A percentile compares a stretch with the other conserved stretches of the same genome.
Conservation (phyloP, 371 early-diverging fungal genomes). For the Nematocida sp. region DNA sequence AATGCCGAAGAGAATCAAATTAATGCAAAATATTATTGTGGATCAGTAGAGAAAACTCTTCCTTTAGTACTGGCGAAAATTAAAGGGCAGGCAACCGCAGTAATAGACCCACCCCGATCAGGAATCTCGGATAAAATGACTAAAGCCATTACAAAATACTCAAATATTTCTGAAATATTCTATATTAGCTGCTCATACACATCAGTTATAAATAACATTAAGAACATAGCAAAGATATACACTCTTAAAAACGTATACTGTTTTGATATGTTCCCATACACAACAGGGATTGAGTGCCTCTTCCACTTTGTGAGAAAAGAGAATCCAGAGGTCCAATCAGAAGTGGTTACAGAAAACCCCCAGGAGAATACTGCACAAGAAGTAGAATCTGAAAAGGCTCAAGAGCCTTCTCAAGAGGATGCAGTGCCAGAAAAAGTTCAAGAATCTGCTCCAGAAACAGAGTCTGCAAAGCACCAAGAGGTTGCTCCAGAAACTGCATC, state of each 20-base stretch:
- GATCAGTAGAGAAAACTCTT: slow-evolving; percentile 72
- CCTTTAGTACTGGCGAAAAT: slow-evolving; percentile 24
- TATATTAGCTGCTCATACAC: slow-evolving; percentile 77
- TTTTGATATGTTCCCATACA: slow-evolving; percentile 56
- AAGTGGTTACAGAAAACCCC: too few species aligned
- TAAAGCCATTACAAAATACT: slow-evolving; percentile 72
- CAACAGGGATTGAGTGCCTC: slow-evolving; percentile 31
- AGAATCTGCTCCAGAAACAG: too few species aligned
- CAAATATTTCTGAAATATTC: slow-evolving; percentile 72
- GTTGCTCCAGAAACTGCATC: too few species aligned
- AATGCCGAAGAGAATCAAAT: slow-evolving; percentile 75
- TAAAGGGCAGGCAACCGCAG: slow-evolving; percentile 70
- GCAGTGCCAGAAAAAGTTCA: too few species aligned
- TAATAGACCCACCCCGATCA: slow-evolving; percentile 78
- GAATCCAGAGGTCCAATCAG: neutral
- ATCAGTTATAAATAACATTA: slow-evolving; percentile 73
- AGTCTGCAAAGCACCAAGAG: too few species aligned
- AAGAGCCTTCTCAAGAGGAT: too few species aligned
- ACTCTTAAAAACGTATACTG: slow-evolving; percentile 26
- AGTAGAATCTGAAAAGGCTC: too few species aligned
- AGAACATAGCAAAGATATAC: slow-evolving; percentile 71
- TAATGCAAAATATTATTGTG: slow-evolving; percentile 47
- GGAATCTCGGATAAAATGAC: slow-evolving; percentile 71
- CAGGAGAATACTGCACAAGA: too few species aligned
- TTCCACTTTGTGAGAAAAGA: slow-evolving; percentile 49